These are phyloP conservation scores for Stemphylium lycopersici DNA, from an alignment of 2,329 filamentous ascomycete genomes.

Conservation along the genomic window DNA sequence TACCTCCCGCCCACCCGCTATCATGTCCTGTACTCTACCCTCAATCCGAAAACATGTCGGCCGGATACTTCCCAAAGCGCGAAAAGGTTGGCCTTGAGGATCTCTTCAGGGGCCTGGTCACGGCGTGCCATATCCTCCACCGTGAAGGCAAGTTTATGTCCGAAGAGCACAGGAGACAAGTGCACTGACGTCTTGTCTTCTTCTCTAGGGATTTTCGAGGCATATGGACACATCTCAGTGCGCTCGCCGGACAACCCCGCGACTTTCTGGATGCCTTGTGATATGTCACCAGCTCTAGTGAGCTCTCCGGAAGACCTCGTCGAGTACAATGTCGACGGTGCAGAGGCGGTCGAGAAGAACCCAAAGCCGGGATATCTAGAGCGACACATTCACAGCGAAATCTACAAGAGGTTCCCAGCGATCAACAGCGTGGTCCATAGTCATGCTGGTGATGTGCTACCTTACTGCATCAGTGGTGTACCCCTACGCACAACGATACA, in stretches of 20 bases:
- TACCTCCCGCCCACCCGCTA: background rate
- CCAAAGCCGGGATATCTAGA: constrained; percentile 48
- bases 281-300: constrained; percentile 53
- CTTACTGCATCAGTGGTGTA: constrained; percentile 51
- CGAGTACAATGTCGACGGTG: constrained; percentile 54
- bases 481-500: constrained; percentile 48
- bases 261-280: constrained; percentile 55
- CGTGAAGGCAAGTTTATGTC: constrained; percentile 41
- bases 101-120: constrained; percentile 51
- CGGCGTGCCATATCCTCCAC: constrained; percentile 60
- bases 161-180: too few species aligned
- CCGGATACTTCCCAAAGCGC: constrained; percentile 48
- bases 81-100: constrained; percentile 47
- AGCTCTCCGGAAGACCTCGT: constrained; percentile 51
- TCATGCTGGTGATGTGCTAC: constrained; percentile 51
- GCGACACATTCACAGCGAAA: constrained; percentile 54
- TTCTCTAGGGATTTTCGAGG: constrained; percentile 53
- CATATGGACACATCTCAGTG: constrained; percentile 62
- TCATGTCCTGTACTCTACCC: background rate
- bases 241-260: constrained; percentile 56
- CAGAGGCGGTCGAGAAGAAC: constrained; percentile 43
- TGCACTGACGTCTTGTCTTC: too few species aligned
- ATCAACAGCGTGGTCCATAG: constrained; percentile 55
- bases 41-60: constrained; percentile 32
- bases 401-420: constrained; percentile 53